Conservation (phyloP, 768 basidiomycete genomes). For the Tulasnella sp. region DNA sequence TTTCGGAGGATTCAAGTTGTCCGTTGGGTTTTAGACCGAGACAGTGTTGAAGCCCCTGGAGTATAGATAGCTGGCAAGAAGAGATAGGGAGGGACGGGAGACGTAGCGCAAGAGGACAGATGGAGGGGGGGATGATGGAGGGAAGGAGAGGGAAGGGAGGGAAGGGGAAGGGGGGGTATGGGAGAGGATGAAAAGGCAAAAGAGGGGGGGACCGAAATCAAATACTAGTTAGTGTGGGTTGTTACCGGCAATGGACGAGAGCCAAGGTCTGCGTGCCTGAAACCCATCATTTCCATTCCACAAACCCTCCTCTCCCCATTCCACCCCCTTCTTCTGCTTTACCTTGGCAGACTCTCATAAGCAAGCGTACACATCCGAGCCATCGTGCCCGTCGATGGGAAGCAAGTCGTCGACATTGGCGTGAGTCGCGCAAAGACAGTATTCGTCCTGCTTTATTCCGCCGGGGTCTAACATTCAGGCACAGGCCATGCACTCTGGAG, state of each 20-base stretch:
- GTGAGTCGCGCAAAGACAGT: not conserved
- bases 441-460: not conserved
- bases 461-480: constrained; percentile 2
- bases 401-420: too few relatives aligned
- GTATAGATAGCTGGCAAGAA: not conserved
- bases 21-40: too few relatives aligned
- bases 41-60: too few relatives aligned
- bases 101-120: not conserved
- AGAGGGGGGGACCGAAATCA: not conserved
- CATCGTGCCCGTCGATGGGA: too few relatives aligned
- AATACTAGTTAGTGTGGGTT: not conserved
- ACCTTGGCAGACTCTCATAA: not conserved
- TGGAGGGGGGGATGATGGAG: not conserved
- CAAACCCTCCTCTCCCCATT: not conserved
- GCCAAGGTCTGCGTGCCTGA: not conserved
- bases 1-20: too few relatives aligned
- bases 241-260: not conserved
- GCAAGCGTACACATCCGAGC: not conserved
- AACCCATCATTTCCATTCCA: not conserved
- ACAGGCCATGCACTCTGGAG: not conserved
- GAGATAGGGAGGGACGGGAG: not conserved
- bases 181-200: not conserved
- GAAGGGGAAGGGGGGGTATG: too few relatives aligned
- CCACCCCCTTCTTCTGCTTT: not conserved
- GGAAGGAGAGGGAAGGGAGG: too few relatives aligned